Evolutionary conservation across 305 asterid species (phyloP).

Genomic region (Fraxinus albicans): DNA sequence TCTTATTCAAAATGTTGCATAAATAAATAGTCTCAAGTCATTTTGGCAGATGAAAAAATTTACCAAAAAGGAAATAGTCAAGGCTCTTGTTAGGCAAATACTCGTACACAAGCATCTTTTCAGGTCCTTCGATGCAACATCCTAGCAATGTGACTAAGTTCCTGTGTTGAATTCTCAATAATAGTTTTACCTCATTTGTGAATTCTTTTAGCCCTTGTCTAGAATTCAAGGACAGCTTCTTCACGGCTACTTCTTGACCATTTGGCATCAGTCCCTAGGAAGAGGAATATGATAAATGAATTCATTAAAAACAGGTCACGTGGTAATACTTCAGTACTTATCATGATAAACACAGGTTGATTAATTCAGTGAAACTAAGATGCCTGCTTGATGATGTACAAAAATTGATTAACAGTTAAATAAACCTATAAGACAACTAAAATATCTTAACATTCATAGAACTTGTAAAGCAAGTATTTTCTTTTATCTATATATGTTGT

Average conservation of each 20-base stretch:
- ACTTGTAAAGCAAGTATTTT: neutral
- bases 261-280: constrained; percentile 68
- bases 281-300: constrained; percentile 1
- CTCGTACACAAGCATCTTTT: constrained; percentile 82
- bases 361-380: neutral
- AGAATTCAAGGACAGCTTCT: constrained; percentile 63
- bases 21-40: neutral
- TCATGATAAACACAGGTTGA: neutral
- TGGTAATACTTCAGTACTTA: neutral
- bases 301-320: neutral
- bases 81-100: constrained; percentile 79
- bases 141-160: constrained; percentile 75
- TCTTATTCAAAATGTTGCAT: constrained; percentile 10
- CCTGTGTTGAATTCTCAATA: constrained; percentile 72
- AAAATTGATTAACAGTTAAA: neutral
- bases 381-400: neutral
- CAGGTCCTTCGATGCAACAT: constrained; percentile 80
- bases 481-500: neutral
- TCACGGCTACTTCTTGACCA: constrained; percentile 83
- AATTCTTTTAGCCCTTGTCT: constrained; percentile 73
- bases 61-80: constrained; percentile 79
- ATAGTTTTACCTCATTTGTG: constrained; percentile 69
- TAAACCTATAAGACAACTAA: neutral
- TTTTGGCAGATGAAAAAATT: neutral
- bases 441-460: neutral